These are phyloP conservation scores for Emericellopsis atlantica DNA, from an alignment of 2,329 filamentous ascomycete genomes.

Conservation along the genomic window DNA sequence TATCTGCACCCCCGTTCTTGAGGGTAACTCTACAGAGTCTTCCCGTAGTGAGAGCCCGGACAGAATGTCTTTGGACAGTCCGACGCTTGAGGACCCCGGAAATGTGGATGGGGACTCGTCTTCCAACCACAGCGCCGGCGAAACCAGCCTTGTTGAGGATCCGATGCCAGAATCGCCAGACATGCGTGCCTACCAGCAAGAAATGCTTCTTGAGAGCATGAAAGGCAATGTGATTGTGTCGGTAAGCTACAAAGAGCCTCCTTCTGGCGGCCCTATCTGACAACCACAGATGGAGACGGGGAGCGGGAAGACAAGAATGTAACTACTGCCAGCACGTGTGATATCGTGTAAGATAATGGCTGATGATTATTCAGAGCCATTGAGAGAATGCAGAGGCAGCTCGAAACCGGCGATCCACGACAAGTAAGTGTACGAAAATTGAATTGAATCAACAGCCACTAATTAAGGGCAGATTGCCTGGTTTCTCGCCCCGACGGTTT, in stretches of 20 bases:
- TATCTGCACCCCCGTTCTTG: too few species aligned
- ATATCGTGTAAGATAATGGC: slow-evolving; percentile 5
- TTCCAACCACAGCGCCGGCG: too few species aligned
- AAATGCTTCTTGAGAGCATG: slow-evolving; percentile 63
- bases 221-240: slow-evolving; percentile 59
- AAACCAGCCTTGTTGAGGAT: too few species aligned
- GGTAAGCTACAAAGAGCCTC: slow-evolving; percentile 25
- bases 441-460: not conserved
- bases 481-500: slow-evolving; percentile 61
- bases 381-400: slow-evolving; percentile 52
- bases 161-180: slow-evolving; percentile 6
- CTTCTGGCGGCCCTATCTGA: not conserved
- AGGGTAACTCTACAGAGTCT: too few species aligned
- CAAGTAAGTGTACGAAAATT: slow-evolving; percentile 29
- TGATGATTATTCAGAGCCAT: slow-evolving; percentile 38
- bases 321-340: slow-evolving; percentile 9
- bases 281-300: slow-evolving; percentile 65
- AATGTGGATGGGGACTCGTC: too few species aligned
- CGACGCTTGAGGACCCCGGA: too few species aligned
- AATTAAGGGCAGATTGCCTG: slow-evolving; percentile 41
- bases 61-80: too few species aligned
- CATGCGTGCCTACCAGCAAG: slow-evolving; percentile 55
- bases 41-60: too few species aligned
- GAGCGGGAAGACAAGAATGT: slow-evolving; percentile 65
- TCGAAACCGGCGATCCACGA: slow-evolving; percentile 36